Base-by-base conservation (phyloP, 2,329 filamentous ascomycete genomes). In the Exophiala alcalophila region DNA sequence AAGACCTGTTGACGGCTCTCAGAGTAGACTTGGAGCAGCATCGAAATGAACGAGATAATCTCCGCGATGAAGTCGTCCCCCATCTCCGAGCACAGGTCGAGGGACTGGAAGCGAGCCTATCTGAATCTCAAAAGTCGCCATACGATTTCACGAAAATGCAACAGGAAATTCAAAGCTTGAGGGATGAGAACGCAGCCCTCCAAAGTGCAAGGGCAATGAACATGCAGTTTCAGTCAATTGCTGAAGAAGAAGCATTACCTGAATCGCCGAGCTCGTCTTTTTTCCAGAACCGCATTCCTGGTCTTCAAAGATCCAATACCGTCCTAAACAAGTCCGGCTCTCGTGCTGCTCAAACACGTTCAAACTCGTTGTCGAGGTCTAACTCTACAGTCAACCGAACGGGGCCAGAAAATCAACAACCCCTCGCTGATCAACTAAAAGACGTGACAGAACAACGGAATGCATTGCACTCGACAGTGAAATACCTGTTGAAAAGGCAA, bases 361-460 rank as follows among this genome's bases (percentile, higher is more conserved):
- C 62, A 9, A 65, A 66, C 8, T 75, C 73, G 2, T 57, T 87
- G 24, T 76, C 78, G 6, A 72, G 84, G 49, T 83, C 83, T 5
- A 66, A 69, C 35, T 76, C 74, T 0, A 64, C 73, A 5, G 63
- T 61, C 39, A 62, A 57, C 71, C 83, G 70, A 41, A 70, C 70
- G 59, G 63, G 65, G 58, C 30, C 47, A 45, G 77, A 86, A 55
- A 80, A 78, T 3, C 74, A 81, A 40, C 86, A 91, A 40, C 76
- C 78, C 8, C 66, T 90, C 11, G 79, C 82, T 2, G 89, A 95
- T 54, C 78, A 86, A 20, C 74, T 95, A 12, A 95, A 94, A 65
- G 91, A 97, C 53, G 83, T 96, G 8, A 91, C 97, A 65, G 82
- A 87, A 29, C 92, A 98, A 67, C 80, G 92, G 32, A 91, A 98